Conservation (phyloP, 352 stramenopile genomes). For the Thalassiosira hispida region DNA sequence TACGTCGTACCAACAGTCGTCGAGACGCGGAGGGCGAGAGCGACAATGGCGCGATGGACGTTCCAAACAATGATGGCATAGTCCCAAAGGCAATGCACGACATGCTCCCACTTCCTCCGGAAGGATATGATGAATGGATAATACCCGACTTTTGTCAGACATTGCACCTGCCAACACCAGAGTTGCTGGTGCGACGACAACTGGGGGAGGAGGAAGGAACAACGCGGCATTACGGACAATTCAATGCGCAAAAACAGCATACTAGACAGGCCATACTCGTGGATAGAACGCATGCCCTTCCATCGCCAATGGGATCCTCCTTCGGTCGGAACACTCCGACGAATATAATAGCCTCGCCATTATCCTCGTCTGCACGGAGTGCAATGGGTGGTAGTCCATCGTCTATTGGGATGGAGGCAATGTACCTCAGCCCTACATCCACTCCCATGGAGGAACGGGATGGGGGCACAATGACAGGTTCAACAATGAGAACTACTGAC, state of each 20-base stretch:
- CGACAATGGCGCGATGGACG: not conserved
- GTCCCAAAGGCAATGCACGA: slow-evolving; percentile 25
- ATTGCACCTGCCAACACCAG: slow-evolving; percentile 40
- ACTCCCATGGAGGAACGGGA: not conserved
- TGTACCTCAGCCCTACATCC: slow-evolving; percentile 54
- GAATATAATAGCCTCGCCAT: not conserved
- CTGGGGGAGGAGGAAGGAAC: not conserved
- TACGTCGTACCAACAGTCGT: too few species aligned
- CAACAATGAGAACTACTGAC: not conserved
- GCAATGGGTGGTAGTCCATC: slow-evolving; percentile 13
- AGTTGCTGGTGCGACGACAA: slow-evolving; percentile 5
- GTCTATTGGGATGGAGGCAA: slow-evolving; percentile 55
- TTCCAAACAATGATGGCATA: slow-evolving; percentile 2
- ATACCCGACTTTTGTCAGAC: slow-evolving; percentile 43
- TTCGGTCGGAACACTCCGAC: too few species aligned
- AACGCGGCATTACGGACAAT: not conserved
- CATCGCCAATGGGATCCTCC: not conserved
- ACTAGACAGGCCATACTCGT: slow-evolving; percentile 39
- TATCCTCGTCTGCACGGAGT: not conserved
- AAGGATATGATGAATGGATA: slow-evolving; percentile 53
- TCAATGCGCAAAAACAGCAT: not conserved
- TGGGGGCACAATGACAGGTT: not conserved
- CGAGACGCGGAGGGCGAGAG: too few species aligned
- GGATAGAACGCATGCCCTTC: slow-evolving; percentile 39
- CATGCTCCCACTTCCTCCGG: slow-evolving; percentile 39